Evolutionary conservation across 495 filamentous ascomycete genomes (phyloP).

Genomic region (Penicillium coffeae): DNA sequence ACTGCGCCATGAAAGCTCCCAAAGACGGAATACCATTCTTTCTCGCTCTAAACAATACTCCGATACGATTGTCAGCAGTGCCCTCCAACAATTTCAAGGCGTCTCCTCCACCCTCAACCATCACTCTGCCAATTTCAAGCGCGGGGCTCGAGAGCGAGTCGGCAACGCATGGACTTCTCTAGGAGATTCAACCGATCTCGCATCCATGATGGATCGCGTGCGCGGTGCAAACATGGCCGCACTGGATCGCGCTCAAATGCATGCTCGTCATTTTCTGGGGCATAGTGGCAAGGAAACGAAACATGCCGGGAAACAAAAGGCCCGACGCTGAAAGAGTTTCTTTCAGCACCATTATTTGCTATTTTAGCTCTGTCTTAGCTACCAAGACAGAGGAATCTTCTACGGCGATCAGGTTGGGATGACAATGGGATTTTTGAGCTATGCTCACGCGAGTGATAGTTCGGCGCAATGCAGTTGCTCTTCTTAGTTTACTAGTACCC

Average conservation of each 20-base stretch:
- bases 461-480: slow-evolving; percentile 18
- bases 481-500: not conserved
- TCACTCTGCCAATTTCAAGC: slow-evolving; percentile 26
- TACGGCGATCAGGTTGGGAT: slow-evolving; percentile 22
- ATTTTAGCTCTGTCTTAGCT: slow-evolving; percentile 2
- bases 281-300: slow-evolving; percentile 11
- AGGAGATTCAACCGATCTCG: slow-evolving; percentile 25
- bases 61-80: slow-evolving; percentile 30
- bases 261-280: slow-evolving; percentile 32
- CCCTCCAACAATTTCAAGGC: slow-evolving; percentile 32
- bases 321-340: not conserved
- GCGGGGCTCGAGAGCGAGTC: slow-evolving; percentile 26
- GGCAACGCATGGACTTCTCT: slow-evolving; percentile 31
- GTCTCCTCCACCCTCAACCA: slow-evolving; percentile 30
- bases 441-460: slow-evolving; percentile 10
- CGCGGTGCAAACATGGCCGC: slow-evolving; percentile 30
- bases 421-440: slow-evolving; percentile 9
- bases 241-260: slow-evolving; percentile 37
- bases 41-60: slow-evolving; percentile 38
- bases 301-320: slow-evolving; percentile 3
- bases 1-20: slow-evolving; percentile 23
- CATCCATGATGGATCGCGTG: slow-evolving; percentile 28
- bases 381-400: slow-evolving; percentile 13
- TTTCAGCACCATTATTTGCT: not conserved
- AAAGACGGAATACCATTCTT: slow-evolving; percentile 26